Conservation (phyloP, 2,329 filamentous ascomycete genomes). For the Neobulgaria alba region DNA sequence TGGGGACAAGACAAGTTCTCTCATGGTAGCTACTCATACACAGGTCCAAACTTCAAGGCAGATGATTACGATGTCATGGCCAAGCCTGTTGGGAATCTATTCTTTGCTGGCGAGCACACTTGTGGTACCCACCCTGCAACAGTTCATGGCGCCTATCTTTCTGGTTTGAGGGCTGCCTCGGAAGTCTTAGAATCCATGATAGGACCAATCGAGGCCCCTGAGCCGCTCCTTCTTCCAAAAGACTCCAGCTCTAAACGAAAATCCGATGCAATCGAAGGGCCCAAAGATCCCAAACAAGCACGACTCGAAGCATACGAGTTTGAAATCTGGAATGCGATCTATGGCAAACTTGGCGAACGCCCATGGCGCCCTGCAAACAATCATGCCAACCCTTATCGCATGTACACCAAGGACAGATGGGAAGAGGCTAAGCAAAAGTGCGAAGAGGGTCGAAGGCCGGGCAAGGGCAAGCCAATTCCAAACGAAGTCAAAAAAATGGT, state of each 20-base stretch:
- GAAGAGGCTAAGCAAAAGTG: slow-evolving; percentile 53
- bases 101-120: slow-evolving; percentile 95
- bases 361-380: slow-evolving; percentile 65
- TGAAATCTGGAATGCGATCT: slow-evolving; percentile 43
- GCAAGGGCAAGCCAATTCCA: slow-evolving; percentile 56
- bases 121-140: slow-evolving; percentile 94
- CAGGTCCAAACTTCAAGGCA: slow-evolving; percentile 70
- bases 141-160: slow-evolving; percentile 92
- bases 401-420: slow-evolving; percentile 75
- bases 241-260: slow-evolving; percentile 49
- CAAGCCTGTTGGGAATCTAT: slow-evolving; percentile 71
- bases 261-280: slow-evolving; percentile 27
- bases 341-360: slow-evolving; percentile 59
- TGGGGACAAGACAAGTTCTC: slow-evolving; percentile 90
- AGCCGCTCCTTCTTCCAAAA: slow-evolving; percentile 64
- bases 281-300: slow-evolving; percentile 41
- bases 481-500: slow-evolving; percentile 82
- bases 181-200: slow-evolving; percentile 75
- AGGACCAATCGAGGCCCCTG: slow-evolving; percentile 70
- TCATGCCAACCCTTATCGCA: slow-evolving; percentile 75
- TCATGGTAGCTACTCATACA: slow-evolving; percentile 91
- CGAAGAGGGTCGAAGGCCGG: slow-evolving; percentile 55
- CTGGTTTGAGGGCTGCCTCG: slow-evolving; percentile 79
- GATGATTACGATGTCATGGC: slow-evolving; percentile 95
- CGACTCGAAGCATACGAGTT: slow-evolving; percentile 49